Percentiles rank a stretch among this genome's conserved stretches.
phyloP scores from a whole-genome alignment of 257 asterid species.

The Ajuga chamaepitys region DNA sequence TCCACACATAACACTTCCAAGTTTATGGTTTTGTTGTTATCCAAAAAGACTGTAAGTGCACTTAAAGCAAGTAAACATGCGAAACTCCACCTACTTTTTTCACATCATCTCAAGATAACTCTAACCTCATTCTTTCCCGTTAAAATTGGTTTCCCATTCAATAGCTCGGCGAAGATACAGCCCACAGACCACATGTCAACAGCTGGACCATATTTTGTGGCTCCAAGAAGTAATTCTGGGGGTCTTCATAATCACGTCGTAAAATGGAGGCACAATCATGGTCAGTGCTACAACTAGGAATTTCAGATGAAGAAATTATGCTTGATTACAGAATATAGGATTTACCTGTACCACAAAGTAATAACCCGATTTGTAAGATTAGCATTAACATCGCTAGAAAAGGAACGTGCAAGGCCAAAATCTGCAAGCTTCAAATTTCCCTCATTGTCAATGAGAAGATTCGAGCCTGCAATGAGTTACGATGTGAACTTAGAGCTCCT shows the following conservation, averaged over 20 bases:
- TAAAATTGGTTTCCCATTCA: constrained; percentile 80
- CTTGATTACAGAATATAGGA: constrained; percentile 4
- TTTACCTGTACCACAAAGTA: constrained; percentile 94
- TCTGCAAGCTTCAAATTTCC: constrained; percentile 97
- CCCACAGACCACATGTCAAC: constrained; percentile 99
- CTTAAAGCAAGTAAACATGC: constrained; percentile 7
- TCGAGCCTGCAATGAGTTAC: constrained; percentile 60
- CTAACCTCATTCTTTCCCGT: constrained; percentile 85
- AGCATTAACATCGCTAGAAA: constrained; percentile 66
- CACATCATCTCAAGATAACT: constrained; percentile 5
- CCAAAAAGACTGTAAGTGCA: constrained; percentile 10
- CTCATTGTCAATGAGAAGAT: constrained; percentile 89
- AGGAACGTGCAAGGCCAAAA: constrained; percentile 91
- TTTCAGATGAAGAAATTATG: constrained; percentile 1
- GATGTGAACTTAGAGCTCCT: background rate
- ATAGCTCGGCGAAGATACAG: constrained; percentile 93
- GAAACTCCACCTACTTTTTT: constrained; percentile 2
- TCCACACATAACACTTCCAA: background rate
- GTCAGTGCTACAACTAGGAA: background rate
- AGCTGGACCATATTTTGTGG: constrained; percentile 93
- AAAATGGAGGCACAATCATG: constrained; percentile 12
- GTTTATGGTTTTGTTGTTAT: background rate
- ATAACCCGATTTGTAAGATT: constrained; percentile 94
- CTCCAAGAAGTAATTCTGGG: constrained; percentile 95
- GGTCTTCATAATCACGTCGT: constrained; percentile 45